phyloP scores from a whole-genome alignment of 2,329 filamentous ascomycete species.

The Cordyceps cicadae region DNA sequence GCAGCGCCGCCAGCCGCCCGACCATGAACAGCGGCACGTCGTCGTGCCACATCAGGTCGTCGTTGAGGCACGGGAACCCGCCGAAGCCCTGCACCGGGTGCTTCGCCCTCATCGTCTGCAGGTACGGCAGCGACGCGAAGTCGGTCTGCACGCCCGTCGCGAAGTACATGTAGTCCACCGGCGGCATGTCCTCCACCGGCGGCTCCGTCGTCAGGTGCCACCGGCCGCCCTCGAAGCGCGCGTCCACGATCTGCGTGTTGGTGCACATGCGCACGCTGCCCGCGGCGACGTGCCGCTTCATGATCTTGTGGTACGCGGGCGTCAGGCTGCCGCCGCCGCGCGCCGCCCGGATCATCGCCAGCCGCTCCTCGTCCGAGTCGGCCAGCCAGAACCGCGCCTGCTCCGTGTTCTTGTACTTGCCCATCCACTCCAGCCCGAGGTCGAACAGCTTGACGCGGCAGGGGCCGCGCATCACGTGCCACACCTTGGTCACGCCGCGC shows the following conservation, averaged over 20 bases:
- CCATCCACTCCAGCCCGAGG: constrained; percentile 68
- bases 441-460: constrained; percentile 67
- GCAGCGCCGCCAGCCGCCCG: constrained; percentile 57
- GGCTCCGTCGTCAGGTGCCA: constrained; percentile 45
- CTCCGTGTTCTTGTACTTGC: constrained; percentile 70
- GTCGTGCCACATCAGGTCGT: constrained; percentile 67
- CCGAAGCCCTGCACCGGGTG: constrained; percentile 55
- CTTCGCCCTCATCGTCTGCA: constrained; percentile 49
- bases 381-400: constrained; percentile 72
- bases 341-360: constrained; percentile 56
- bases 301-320: constrained; percentile 56
- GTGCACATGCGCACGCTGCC: constrained; percentile 48
- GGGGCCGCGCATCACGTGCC: constrained; percentile 57
- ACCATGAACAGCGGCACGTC: constrained; percentile 67
- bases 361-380: constrained; percentile 60
- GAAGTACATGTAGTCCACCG: constrained; percentile 63
- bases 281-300: constrained; percentile 49
- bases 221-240: constrained; percentile 34
- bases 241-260: constrained; percentile 46
- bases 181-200: constrained; percentile 37
- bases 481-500: constrained; percentile 58
- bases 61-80: constrained; percentile 64
- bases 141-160: constrained; percentile 65
- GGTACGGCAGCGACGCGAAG: constrained; percentile 50
- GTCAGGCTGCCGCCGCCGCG: constrained; percentile 72